Evolutionary conservation across 768 basidiomycete species (phyloP).

Genomic region (Amanita brunnescens): DNA sequence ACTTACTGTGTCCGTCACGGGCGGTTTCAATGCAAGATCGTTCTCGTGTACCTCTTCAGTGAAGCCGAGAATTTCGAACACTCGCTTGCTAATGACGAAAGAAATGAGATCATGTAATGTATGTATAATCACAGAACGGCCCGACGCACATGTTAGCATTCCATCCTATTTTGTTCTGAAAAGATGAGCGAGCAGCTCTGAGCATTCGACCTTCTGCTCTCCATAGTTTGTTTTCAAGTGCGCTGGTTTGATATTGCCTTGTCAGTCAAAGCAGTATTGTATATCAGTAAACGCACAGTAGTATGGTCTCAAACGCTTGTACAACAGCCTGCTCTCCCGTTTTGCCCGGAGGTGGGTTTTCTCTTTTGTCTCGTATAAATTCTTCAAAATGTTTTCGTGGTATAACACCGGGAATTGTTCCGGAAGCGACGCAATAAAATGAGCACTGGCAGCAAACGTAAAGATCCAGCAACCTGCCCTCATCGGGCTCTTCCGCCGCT

Average conservation of each 20-base stretch:
- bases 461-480: slow-evolving; percentile 60
- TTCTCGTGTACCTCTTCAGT: slow-evolving; percentile 25
- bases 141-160: slow-evolving; percentile 42
- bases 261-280: slow-evolving; percentile 4
- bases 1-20: slow-evolving; percentile 38
- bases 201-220: slow-evolving; percentile 54
- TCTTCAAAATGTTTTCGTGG: slow-evolving; percentile 54
- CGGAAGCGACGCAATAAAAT: slow-evolving; percentile 61
- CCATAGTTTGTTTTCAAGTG: slow-evolving; percentile 73
- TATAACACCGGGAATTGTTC: slow-evolving; percentile 66
- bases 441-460: slow-evolving; percentile 85
- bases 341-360: slow-evolving; percentile 49
- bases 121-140: not conserved
- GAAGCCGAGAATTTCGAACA: slow-evolving; percentile 38
- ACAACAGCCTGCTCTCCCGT: slow-evolving; percentile 46
- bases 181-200: slow-evolving; percentile 42
- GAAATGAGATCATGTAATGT: slow-evolving; percentile 2
- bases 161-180: slow-evolving; percentile 64
- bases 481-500: slow-evolving; percentile 27
- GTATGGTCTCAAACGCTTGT: slow-evolving; percentile 54
- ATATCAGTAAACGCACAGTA: slow-evolving; percentile 38
- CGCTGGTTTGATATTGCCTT: slow-evolving; percentile 31
- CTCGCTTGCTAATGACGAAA: slow-evolving; percentile 26
- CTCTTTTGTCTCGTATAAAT: slow-evolving; percentile 50
- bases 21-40: slow-evolving; percentile 45